These are phyloP conservation scores for Kodamaea restingae DNA, from an alignment of 805 yeast species.

Conservation along the genomic window DNA sequence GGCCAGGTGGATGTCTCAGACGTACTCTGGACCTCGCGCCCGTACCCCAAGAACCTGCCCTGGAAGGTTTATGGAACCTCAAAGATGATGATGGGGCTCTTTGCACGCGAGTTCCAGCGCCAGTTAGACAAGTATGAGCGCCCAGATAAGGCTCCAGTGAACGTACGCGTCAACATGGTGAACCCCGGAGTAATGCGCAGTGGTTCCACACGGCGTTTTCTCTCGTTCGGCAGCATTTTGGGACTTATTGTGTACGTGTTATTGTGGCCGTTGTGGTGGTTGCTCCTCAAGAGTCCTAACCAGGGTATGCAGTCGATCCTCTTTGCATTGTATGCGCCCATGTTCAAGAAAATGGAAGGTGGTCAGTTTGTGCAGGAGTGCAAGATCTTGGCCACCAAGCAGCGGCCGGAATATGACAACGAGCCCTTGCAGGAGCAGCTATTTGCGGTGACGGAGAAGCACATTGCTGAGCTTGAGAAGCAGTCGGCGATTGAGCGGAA, in stretches of 20 bases:
- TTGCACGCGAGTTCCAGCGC: conserved; percentile 76
- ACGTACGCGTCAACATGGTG: conserved; percentile 66
- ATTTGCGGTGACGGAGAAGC: conserved; percentile 56
- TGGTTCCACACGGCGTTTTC: conserved; percentile 72
- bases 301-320: conserved; percentile 80
- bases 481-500: conserved; percentile 67
- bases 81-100: conserved; percentile 69
- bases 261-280: conserved; percentile 77
- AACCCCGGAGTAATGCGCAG: conserved; percentile 94
- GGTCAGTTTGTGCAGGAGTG: conserved; percentile 77
- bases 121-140: conserved; percentile 55
- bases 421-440: conserved; percentile 55
- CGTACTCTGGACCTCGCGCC: conserved; percentile 54
- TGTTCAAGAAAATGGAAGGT: conserved; percentile 56
- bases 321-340: conserved; percentile 69
- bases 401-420: conserved; percentile 66
- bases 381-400: conserved; percentile 36
- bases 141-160: conserved; percentile 67
- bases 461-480: conserved; percentile 62
- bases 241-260: conserved; percentile 60
- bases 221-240: conserved; percentile 69
- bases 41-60: conserved; percentile 61
- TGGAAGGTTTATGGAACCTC: conserved; percentile 80
- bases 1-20: conserved; percentile 64
- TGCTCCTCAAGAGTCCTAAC: conserved; percentile 67